Conservation (phyloP, 331 rosid genomes). For the Quercus phellos region DNA sequence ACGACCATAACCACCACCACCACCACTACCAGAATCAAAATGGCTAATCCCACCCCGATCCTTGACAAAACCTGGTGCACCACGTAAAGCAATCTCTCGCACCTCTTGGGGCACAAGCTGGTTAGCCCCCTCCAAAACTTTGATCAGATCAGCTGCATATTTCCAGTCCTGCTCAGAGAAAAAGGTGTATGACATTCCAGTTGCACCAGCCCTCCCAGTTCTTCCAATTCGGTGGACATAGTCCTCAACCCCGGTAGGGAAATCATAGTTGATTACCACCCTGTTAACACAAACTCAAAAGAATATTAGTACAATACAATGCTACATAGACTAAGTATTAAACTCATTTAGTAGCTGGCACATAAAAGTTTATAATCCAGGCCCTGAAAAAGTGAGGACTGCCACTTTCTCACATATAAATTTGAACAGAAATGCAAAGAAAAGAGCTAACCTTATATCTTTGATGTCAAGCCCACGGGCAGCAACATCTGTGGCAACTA, state of each 20-base stretch:
- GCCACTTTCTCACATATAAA: not conserved
- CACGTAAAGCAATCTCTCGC: constrained; percentile 76
- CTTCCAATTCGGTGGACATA: constrained; percentile 97
- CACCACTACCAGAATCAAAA: constrained; percentile 37
- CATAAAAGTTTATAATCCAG: not conserved
- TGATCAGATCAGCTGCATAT: constrained; percentile 81
- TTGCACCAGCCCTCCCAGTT: constrained; percentile 99
- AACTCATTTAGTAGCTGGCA: not conserved
- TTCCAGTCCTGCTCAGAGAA: constrained; percentile 98
- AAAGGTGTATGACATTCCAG: constrained; percentile 87
- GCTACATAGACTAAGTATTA: not conserved
- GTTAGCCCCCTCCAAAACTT: constrained; percentile 97
- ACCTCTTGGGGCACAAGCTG: constrained; percentile 89
- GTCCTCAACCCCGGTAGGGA: constrained; percentile 93
- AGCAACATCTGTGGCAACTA: constrained; percentile 99
- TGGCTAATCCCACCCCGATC: constrained; percentile 54
- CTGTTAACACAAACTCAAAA: constrained; percentile 28
- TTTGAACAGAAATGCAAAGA: not conserved
- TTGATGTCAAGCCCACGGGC: constrained; percentile 99
- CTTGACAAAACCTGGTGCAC: constrained; percentile 73
- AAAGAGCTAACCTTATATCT: constrained; percentile 72
- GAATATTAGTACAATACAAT: not conserved
- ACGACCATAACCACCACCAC: constrained; percentile 48
- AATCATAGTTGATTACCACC: constrained; percentile 97
- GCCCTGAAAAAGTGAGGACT: not conserved